These are phyloP conservation scores for Cornus kousa DNA, from an alignment of 148 eudicot genomes.

Conservation along the genomic window DNA sequence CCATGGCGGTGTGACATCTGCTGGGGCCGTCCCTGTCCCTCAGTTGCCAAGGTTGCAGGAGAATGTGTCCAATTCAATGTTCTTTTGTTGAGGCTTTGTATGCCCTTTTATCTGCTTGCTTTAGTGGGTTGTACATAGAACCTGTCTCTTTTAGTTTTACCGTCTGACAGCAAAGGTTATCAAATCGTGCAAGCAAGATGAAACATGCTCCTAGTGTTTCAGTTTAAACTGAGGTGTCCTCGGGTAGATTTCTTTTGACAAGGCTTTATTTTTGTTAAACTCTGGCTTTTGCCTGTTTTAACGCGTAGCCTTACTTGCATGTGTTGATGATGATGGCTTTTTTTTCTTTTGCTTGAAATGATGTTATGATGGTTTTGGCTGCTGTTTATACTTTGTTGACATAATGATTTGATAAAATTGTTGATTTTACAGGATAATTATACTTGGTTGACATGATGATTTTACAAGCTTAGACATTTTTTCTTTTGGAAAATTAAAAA, in stretches of 20 bases:
- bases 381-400: no score
- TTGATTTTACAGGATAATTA: no score
- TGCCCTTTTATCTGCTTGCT: neutral
- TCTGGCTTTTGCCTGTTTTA: neutral
- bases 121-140: neutral
- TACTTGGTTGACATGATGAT: no score
- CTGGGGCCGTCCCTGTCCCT: constrained; percentile 67
- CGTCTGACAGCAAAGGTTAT: neutral
- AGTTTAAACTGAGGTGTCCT: no score
- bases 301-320: neutral
- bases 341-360: neutral
- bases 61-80: constrained; percentile 76
- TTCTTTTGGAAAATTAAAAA: no score
- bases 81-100: constrained; percentile 50
- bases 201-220: neutral
- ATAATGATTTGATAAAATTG: no score
- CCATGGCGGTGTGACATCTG: constrained; percentile 67
- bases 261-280: neutral
- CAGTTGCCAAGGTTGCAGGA: constrained; percentile 72
- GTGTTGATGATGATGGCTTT: neutral
- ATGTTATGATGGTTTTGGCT: no score
- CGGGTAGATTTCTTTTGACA: neutral
- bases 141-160: neutral
- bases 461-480: no score
- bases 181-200: neutral